Conservation (phyloP, 108 stramenopile genomes). For the Skeletonema tropicum region DNA sequence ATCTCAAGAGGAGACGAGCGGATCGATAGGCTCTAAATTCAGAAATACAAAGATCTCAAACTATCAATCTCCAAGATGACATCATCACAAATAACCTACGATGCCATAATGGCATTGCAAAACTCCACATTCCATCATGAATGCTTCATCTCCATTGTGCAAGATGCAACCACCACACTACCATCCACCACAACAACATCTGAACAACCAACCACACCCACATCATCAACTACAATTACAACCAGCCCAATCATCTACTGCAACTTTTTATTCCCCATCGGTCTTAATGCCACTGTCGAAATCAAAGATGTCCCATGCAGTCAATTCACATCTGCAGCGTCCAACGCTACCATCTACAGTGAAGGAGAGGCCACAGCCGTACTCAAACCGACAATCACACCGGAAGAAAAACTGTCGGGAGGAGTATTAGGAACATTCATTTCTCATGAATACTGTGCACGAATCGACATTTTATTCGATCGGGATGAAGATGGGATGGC, state of each 20-base stretch:
- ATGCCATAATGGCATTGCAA: slow-evolving; percentile 4
- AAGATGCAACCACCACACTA: slow-evolving; percentile 2
- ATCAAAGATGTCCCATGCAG: slow-evolving; percentile 8
- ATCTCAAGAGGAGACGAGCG: neutral
- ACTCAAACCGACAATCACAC: neutral
- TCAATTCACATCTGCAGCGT: neutral
- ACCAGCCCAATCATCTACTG: slow-evolving; percentile 3
- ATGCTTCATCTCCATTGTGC: neutral
- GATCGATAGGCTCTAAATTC: neutral
- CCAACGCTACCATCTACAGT: neutral
- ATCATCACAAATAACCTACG: neutral
- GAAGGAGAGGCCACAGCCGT: slow-evolving; percentile 2
- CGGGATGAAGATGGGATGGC: neutral
- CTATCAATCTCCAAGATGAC: neutral
- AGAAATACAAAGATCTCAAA: neutral
- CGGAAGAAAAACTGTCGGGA: neutral
- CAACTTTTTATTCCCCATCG: slow-evolving; percentile 4
- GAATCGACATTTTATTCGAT: slow-evolving; percentile 1
- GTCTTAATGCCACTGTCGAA: slow-evolving; percentile 12
- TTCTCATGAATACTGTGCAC: slow-evolving; percentile 9
- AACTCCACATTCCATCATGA: slow-evolving; percentile 8
- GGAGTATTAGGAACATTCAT: neutral
- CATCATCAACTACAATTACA: neutral
- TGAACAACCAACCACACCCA: neutral
- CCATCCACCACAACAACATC: neutral